Evolutionary conservation across 257 asterid genomes (phyloP).

Genomic region (Solanum rostratum): DNA sequence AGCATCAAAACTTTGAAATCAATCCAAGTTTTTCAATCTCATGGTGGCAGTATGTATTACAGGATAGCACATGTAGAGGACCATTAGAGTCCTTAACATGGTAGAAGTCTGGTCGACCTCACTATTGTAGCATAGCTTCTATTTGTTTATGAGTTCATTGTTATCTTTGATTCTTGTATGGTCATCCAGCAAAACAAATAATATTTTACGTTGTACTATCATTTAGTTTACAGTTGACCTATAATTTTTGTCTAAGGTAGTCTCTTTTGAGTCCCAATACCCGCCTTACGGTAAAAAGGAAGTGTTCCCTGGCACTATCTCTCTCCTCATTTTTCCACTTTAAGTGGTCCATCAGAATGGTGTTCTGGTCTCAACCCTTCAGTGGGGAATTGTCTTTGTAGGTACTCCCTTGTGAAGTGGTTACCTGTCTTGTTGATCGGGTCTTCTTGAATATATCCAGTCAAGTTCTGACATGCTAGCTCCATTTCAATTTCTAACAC

Average conservation of each 20-base stretch:
- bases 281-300: neutral
- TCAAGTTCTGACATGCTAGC: neutral
- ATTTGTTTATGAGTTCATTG: neutral
- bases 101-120: neutral
- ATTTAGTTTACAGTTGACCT: neutral
- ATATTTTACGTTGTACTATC: neutral
- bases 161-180: neutral
- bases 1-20: neutral
- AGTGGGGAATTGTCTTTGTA: neutral
- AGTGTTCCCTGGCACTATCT: neutral
- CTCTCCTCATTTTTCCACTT: neutral
- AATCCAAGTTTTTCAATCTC: neutral
- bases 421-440: neutral
- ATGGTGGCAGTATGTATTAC: neutral
- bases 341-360: neutral
- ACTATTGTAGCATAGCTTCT: neutral
- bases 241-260: neutral
- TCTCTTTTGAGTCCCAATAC: neutral
- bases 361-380: neutral
- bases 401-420: neutral
- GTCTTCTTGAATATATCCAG: neutral
- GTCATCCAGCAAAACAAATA: neutral
- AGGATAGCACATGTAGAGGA: neutral
- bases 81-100: neutral
- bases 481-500: neutral